Percentiles rank a stretch among this genome's conserved stretches.
These are phyloP conservation scores for Adansonia rubrostipa DNA, from an alignment of 441 rosid genomes.

Conservation along the genomic window DNA sequence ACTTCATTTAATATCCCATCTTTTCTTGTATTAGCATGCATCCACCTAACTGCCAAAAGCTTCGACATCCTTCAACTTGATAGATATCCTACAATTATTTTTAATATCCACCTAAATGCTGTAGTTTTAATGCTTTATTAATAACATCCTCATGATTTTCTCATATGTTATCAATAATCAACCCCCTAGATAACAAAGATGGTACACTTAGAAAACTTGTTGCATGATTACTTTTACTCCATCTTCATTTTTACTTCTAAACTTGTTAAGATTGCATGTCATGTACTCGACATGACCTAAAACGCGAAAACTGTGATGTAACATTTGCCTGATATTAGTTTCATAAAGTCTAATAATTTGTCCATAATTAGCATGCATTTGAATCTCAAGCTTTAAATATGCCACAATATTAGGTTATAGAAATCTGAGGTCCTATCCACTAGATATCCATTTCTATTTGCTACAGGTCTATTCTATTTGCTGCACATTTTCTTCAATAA, in stretches of 20 bases:
- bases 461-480: background rate
- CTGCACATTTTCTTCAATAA: background rate
- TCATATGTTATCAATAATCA: background rate
- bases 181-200: background rate
- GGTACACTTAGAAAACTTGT: background rate
- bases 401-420: background rate
- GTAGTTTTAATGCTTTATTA: background rate
- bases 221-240: background rate
- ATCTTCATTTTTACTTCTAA: background rate
- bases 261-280: background rate
- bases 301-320: background rate
- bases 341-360: background rate
- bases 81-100: too few species aligned
- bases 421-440: background rate
- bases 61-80: background rate
- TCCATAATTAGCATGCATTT: background rate
- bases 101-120: background rate
- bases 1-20: background rate
- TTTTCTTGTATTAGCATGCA: background rate
- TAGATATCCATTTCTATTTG: background rate
- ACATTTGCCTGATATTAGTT: background rate
- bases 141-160: background rate
- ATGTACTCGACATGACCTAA: background rate
- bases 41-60: background rate
- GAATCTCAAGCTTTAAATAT: background rate